A percentile compares a stretch with the other conserved stretches of the same genome.
Conservation (phyloP, 306 rosid species). For the Trifolium subterraneum region DNA sequence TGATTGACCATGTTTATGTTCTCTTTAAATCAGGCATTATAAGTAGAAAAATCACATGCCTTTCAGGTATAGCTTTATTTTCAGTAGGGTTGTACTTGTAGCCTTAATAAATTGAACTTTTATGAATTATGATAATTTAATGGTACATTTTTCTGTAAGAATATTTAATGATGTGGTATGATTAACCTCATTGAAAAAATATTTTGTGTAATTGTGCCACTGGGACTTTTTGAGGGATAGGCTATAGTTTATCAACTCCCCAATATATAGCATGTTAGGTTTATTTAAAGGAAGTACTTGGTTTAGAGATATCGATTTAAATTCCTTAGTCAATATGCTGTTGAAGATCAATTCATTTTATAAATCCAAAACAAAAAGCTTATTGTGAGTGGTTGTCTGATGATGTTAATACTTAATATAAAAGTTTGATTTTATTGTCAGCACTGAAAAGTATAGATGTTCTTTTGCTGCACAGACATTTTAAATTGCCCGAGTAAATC, state of each 20-base stretch:
- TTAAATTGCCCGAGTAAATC: constrained; percentile 4
- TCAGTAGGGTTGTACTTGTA: constrained; percentile 39
- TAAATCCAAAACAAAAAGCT: constrained; percentile 18
- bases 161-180: constrained; percentile 10
- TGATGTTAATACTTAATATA: constrained; percentile 20
- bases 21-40: constrained; percentile 63
- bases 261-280: constrained; percentile 18
- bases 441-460: constrained; percentile 20
- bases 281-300: constrained; percentile 18
- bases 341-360: constrained; percentile 32
- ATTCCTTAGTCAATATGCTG: constrained; percentile 14
- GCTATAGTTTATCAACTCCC: constrained; percentile 31
- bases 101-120: constrained; percentile 31
- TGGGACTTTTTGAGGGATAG: constrained; percentile 17
- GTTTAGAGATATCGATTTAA: constrained; percentile 21
- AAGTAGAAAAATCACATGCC: constrained; percentile 49
- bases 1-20: constrained; percentile 84
- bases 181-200: neutral
- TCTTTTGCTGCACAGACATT: neutral
- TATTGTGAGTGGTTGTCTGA: constrained; percentile 24
- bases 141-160: constrained; percentile 8
- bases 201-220: constrained; percentile 7
- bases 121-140: constrained; percentile 29
- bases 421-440: neutral
- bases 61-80: constrained; percentile 51